Percentiles rank a stretch among this genome's conserved stretches.
These are phyloP conservation scores for Escallonia herrerae DNA, from an alignment of 129 eudicot species.

Conservation along the genomic window DNA sequence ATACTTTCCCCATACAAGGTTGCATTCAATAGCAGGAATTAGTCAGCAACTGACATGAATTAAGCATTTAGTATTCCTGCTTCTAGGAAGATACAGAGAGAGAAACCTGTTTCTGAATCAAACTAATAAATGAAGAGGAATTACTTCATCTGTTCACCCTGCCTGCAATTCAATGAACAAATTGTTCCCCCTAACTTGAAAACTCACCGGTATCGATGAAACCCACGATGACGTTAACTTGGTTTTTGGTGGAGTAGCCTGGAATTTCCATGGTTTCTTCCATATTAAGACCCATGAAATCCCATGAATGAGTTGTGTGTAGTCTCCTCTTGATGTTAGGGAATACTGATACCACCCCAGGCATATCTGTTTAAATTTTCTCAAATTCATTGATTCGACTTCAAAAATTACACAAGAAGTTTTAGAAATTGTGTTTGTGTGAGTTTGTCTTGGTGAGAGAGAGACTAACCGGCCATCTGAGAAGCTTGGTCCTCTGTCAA, in stretches of 20 bases:
- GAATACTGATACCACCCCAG: conserved; percentile 84
- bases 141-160: conserved; percentile 9
- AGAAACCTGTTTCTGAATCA: neutral
- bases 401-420: neutral
- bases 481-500: conserved; percentile 73
- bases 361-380: conserved; percentile 50
- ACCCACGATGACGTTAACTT: conserved; percentile 87
- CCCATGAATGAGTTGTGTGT: conserved; percentile 96
- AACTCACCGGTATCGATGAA: conserved; percentile 78
- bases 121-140: conserved; percentile 9
- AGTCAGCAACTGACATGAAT: neutral
- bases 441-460: neutral
- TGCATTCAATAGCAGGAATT: conserved; percentile 1
- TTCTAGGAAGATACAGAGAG: too few species aligned
- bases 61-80: too few species aligned
- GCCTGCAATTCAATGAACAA: conserved; percentile 14
- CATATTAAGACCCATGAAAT: conserved; percentile 67
- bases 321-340: conserved; percentile 53
- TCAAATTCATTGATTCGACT: neutral
- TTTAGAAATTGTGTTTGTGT: too few species aligned
- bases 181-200: neutral
- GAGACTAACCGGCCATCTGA: conserved; percentile 47
- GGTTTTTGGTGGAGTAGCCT: conserved; percentile 69
- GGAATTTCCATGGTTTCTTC: conserved; percentile 89
- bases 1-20: neutral